Percentiles rank a stretch among this genome's conserved stretches.
These are phyloP conservation scores for Carnegiea gigantea DNA, from an alignment of 179 eudicot species.

Conservation along the genomic window DNA sequence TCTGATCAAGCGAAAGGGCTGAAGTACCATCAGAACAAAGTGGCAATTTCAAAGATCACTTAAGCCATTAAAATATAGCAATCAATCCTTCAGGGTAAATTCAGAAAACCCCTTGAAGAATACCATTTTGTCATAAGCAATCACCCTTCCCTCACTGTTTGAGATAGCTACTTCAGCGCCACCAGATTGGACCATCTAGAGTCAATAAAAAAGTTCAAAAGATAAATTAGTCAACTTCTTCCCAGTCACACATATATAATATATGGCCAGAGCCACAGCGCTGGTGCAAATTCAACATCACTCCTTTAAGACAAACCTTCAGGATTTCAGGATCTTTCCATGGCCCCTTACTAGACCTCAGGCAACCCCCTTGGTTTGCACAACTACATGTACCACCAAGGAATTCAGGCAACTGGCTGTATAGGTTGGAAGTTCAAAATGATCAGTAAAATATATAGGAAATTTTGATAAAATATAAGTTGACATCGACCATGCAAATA, in stretches of 20 bases:
- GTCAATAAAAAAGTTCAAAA: conserved; percentile 1
- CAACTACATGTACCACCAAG: conserved; percentile 92
- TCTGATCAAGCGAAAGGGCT: conserved; percentile 38
- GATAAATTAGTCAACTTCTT: background rate
- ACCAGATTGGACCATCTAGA: conserved; percentile 43
- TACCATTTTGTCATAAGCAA: conserved; percentile 65
- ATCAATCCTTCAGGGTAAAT: background rate
- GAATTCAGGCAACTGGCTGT: conserved; percentile 89
- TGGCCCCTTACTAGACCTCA: conserved; percentile 92
- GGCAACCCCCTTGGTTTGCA: conserved; percentile 85
- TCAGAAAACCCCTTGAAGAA: conserved; percentile 3
- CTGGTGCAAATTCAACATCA: background rate
- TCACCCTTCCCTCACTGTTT: conserved; percentile 75
- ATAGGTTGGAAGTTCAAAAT: conserved; percentile 15
- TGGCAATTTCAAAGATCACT: background rate
- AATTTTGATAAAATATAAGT: background rate
- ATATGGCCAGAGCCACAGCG: background rate
- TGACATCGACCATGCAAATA: background rate
- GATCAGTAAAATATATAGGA: background rate
- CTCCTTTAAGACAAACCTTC: conserved; percentile 46
- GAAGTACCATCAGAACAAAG: conserved; percentile 10
- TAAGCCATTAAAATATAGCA: background rate
- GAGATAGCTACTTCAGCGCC: conserved; percentile 57
- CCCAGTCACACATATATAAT: background rate
- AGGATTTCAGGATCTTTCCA: conserved; percentile 83